phyloP scores from a whole-genome alignment of 2,329 filamentous ascomycete genomes.

The Alternaria viburni region DNA sequence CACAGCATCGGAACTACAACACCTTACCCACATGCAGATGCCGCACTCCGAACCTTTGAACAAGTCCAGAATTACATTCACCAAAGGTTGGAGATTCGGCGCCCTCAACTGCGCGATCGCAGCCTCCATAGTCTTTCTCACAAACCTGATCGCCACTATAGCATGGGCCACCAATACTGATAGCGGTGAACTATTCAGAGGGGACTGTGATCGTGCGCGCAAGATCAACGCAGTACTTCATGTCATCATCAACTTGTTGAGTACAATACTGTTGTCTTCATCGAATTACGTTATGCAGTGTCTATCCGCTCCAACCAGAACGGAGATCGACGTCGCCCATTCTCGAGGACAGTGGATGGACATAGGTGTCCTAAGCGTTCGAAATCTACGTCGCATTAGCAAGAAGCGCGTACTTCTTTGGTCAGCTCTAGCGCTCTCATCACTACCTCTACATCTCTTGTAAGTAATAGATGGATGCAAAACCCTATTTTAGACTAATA shows the following conservation, averaged over 20 bases:
- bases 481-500: not conserved
- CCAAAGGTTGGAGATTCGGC: not conserved
- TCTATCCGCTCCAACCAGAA: constrained; percentile 16
- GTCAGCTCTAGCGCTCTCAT: not conserved
- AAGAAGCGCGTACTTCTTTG: not conserved
- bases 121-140: not conserved
- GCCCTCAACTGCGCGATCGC: not conserved
- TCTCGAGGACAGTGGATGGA: not conserved
- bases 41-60: not conserved
- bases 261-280: constrained; percentile 23
- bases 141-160: not conserved
- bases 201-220: constrained; percentile 21
- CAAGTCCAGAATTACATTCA: not conserved
- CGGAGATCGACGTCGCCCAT: constrained; percentile 20
- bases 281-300: constrained; percentile 25
- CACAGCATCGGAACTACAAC: not conserved
- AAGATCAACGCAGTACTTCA: constrained; percentile 41
- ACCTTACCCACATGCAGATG: not conserved
- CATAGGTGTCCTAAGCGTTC: not conserved
- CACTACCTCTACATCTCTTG: not conserved
- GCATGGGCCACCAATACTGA: not conserved
- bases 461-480: not conserved
- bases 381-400: not conserved
- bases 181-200: constrained; percentile 14
- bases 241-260: constrained; percentile 54